Evolutionary conservation across 257 asterid species (phyloP), one percentile per base, ranked within the genome.

Genomic region (Solanum tarapatanum): DNA sequence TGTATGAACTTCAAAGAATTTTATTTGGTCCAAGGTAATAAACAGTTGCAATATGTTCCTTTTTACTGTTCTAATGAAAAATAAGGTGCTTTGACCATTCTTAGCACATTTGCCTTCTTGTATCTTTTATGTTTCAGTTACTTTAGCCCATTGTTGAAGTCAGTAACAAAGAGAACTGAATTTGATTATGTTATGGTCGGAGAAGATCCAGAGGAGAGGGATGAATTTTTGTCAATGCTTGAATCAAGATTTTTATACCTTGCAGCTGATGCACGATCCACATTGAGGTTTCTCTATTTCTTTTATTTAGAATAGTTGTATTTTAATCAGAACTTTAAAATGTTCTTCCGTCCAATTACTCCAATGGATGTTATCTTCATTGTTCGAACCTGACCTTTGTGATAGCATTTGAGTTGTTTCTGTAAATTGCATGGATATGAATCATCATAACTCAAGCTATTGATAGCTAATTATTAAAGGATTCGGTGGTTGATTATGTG

Each of bases 201-300:
- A 69, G 98, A 94, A 89, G 98, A 96, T 89, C 96, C 89, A 4
- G 93, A 93, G n/a, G 98, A 95, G 90, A 93, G 99, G 93, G 98
- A 97, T 14, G 90, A 90, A 36, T 97, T 93, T 87, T 95, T 97
- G 88, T 90, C 97, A 5, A 91, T 88, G 94, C 94, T 97, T 72
- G 99, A 95, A 86, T 92, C 98, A 33, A 94, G 99, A 89, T 97
- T 97, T 90, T 89, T 96, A 83, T 97, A 91, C 90, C 99, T 97
- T 36, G 99, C 99, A 41, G 99, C 99, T 76, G 99, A 97, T 93
- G 99, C 99, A 30, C 93, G 93, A 35, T 93, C 98, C 36, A 94
- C 97, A 12, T 88, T 97, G 91, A 97, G 99, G 99, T 97, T 87
- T 73, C 83, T 89, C 77, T 86, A 51, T 39, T 39, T 84, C 84